phyloP scores from a whole-genome alignment of 1,284 basidiomycete species.

The Leccinum huronense region DNA sequence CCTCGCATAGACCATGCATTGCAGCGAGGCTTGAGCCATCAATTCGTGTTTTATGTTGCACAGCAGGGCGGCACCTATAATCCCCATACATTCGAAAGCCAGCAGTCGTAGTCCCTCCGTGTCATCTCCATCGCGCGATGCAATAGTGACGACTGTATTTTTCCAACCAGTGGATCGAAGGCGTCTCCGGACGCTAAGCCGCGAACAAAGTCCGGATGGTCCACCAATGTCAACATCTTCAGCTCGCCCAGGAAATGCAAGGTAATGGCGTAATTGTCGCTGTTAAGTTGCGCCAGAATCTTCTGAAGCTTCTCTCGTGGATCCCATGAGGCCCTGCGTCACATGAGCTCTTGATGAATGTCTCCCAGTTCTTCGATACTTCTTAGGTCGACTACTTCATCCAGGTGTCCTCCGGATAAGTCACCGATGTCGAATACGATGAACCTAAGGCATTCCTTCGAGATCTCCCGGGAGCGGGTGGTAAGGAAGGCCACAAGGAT shows the following conservation, averaged over 20 bases:
- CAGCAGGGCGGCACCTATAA: slow-evolving; percentile 88
- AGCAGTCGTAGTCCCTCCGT: slow-evolving; percentile 65
- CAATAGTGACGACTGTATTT: slow-evolving; percentile 72
- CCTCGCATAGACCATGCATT: slow-evolving; percentile 92
- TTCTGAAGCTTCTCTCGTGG: slow-evolving; percentile 60
- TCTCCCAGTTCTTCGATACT: slow-evolving; percentile 64
- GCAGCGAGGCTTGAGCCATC: slow-evolving; percentile 90
- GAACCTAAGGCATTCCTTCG: slow-evolving; percentile 65
- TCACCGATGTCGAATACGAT: slow-evolving; percentile 67
- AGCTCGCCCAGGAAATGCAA: slow-evolving; percentile 79
- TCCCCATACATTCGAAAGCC: slow-evolving; percentile 89
- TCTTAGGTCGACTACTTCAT: slow-evolving; percentile 80
- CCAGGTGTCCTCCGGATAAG: slow-evolving; percentile 47
- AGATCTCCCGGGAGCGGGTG: slow-evolving; percentile 53
- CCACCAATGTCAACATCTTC: slow-evolving; percentile 57
- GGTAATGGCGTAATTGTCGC: slow-evolving; percentile 83
- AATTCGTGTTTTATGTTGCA: slow-evolving; percentile 85
- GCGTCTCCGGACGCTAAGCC: slow-evolving; percentile 76
- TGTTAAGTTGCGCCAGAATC: slow-evolving; percentile 73
- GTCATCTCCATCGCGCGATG: slow-evolving; percentile 77
- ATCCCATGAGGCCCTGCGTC: slow-evolving; percentile 51
- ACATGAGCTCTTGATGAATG: slow-evolving; percentile 48
- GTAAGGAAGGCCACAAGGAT: slow-evolving; percentile 73
- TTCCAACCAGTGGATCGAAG: slow-evolving; percentile 79
- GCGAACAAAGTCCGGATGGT: slow-evolving; percentile 55